A percentile compares a stretch with the other conserved stretches of the same genome.
Evolutionary conservation across 176 grass and related monocot genomes (phyloP).

Genomic region (Avena atlantica): DNA sequence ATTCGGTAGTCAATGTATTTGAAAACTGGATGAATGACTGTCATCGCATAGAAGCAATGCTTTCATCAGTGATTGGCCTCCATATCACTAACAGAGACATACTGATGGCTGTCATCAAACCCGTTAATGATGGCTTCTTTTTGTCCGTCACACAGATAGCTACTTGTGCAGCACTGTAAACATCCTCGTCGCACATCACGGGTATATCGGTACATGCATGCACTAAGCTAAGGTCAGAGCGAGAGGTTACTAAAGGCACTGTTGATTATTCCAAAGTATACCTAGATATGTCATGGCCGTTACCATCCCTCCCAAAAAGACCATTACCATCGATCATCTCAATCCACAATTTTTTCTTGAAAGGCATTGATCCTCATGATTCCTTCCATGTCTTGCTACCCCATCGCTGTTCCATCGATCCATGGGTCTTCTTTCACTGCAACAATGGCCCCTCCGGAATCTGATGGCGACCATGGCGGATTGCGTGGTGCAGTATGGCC

Average conservation of each 20-base stretch:
- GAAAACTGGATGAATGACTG: no score
- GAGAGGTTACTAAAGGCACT: not conserved
- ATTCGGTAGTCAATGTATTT: no score
- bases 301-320: not conserved
- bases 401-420: no score
- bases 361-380: not conserved
- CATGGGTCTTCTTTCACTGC: not conserved
- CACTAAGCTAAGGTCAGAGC: not conserved
- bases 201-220: not conserved
- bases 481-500: not conserved
- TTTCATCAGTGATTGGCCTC: no score
- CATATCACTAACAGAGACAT: no score
- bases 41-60: no score
- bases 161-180: no score
- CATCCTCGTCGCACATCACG: not conserved
- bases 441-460: not conserved
- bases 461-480: conserved; percentile 1
- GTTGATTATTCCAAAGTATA: not conserved
- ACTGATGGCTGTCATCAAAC: no score
- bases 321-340: not conserved
- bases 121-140: no score
- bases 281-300: not conserved
- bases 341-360: not conserved
- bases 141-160: no score
- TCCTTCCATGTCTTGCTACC: not conserved